These are phyloP conservation scores for Euphorbia peplus DNA, from an alignment of 345 rosid species.

Conservation along the genomic window DNA sequence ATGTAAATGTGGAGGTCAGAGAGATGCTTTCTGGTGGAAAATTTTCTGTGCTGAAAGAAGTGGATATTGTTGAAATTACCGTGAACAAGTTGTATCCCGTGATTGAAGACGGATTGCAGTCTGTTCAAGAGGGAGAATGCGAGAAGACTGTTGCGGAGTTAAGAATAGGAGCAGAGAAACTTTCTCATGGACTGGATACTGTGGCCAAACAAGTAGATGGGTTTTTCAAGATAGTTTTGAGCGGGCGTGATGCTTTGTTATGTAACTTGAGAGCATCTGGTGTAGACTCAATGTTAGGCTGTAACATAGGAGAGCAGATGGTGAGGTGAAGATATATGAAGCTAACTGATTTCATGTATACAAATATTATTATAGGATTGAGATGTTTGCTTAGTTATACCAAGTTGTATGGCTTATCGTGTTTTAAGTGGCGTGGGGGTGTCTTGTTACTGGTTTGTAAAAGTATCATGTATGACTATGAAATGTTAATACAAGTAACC, in stretches of 20 bases:
- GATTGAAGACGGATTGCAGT: constrained; percentile 49
- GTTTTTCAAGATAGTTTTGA: constrained; percentile 72
- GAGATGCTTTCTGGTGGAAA: constrained; percentile 37
- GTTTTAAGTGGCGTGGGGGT: constrained; percentile 15
- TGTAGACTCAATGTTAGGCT: constrained; percentile 29
- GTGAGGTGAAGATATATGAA: constrained; percentile 27
- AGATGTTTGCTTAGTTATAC: constrained; percentile 12
- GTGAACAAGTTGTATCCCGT: constrained; percentile 61
- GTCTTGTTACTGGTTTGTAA: constrained; percentile 11
- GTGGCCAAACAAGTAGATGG: constrained; percentile 65
- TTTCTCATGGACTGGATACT: constrained; percentile 63
- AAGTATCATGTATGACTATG: constrained; percentile 14
- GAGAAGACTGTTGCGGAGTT: constrained; percentile 38
- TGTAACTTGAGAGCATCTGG: constrained; percentile 59
- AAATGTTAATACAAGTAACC: constrained; percentile 14
- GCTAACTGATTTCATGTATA: constrained; percentile 10
- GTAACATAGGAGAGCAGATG: constrained; percentile 30
- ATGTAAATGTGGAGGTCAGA: constrained; percentile 51
- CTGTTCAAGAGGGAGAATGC: constrained; percentile 36
- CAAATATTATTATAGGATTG: constrained; percentile 23
- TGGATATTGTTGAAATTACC: constrained; percentile 51
- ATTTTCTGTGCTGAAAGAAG: constrained; percentile 51
- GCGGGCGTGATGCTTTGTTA: constrained; percentile 82
- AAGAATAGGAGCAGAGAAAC: constrained; percentile 40
- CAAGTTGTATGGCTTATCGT: constrained; percentile 13